Base-by-base conservation (phyloP, 2,329 filamentous ascomycete species). In the Colletotrichum acutatum region DNA sequence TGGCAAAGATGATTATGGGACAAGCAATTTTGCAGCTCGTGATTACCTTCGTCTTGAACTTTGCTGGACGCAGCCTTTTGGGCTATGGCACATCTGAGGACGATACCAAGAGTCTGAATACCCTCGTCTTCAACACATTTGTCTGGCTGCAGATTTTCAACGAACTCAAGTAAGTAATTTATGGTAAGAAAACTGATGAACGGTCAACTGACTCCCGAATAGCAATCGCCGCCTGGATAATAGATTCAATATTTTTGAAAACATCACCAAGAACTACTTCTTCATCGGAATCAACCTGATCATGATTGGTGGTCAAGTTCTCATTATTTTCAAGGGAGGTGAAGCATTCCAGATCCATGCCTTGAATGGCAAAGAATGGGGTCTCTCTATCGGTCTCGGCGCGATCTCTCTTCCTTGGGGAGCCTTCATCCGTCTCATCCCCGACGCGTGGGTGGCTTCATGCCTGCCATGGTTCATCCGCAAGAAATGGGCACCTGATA, bases 191-290 rank as follows among this genome's bases (percentile, higher is more conserved):
- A 19, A 22, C 9, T n/a, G 46, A 49, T 4, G 0, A 16, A 22
- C 3, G 1, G 84, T 86, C 28, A 76, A 78, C 80, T 80, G 74
- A 80, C 75, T 24, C n/a, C 24, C 24, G 42, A 46, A 5, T 30
- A 88, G 86, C 85, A 96, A 95, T 84, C 92, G 93, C 68, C 92
- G 94, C 16, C 89, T 97, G 19, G 95, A 97, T 82, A 97, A 97
- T 83, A 90, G 90, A 69, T 92, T 97, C 84, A 97, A 97, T 81
- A 92, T 97, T 70, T 94, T 97, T 71, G 94, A 97, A 81, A 93
- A 93, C 68, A 90, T 97, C 70, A 88, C 89, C 24, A 89, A 88
- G 77, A 97, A 97, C 80, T 91, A 88, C 79, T 97, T 95, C 86
- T 97, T 97, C 85, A 88, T 95, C 34, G 86, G 86, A 30, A 97